Evolutionary conservation across 2,329 filamentous ascomycete species (phyloP).

Genomic region (Aspergillus pseudoviridinutans): DNA sequence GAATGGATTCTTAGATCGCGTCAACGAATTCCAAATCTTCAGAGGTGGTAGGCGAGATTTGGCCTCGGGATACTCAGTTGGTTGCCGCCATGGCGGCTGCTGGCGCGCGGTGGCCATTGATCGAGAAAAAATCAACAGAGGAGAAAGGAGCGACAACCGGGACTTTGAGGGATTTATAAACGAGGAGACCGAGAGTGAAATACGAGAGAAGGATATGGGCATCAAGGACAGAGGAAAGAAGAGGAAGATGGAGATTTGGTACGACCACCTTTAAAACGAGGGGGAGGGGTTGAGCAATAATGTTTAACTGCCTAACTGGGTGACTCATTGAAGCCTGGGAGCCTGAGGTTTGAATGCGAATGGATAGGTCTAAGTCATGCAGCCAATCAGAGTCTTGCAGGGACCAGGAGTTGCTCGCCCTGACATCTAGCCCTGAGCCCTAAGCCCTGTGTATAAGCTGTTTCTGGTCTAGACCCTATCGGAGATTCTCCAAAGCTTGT

Average conservation of each 20-base stretch:
- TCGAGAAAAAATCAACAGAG: conserved; percentile 15
- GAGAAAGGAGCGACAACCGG: conserved; percentile 11
- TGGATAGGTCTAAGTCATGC: background rate
- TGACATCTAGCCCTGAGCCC: conserved; percentile 19
- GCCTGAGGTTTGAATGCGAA: background rate
- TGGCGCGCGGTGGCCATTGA: conserved; percentile 31
- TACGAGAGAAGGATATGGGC: conserved; percentile 18
- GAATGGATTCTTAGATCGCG: conserved; percentile 69
- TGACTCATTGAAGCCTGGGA: conserved; percentile 2
- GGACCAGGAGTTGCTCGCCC: background rate
- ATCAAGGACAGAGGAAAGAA: conserved; percentile 18
- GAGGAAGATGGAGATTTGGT: conserved; percentile 10
- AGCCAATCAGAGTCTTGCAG: conserved; percentile 3
- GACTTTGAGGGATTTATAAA: conserved; percentile 10
- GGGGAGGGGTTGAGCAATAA: conserved; percentile 12
- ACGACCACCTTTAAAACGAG: conserved; percentile 1
- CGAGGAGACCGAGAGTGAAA: conserved; percentile 10
- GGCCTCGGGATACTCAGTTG: conserved; percentile 27
- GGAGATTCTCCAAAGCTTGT: conserved; percentile 11
- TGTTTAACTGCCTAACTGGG: conserved; percentile 12
- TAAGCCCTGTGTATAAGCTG: conserved; percentile 15
- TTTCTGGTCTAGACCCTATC: background rate
- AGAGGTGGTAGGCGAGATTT: conserved; percentile 50
- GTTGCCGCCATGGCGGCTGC: conserved; percentile 45
- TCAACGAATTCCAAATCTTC: conserved; percentile 76